These are phyloP conservation scores for Suhomyces yuchorum DNA, from an alignment of 1,139 yeast genomes.

Conservation along the genomic window DNA sequence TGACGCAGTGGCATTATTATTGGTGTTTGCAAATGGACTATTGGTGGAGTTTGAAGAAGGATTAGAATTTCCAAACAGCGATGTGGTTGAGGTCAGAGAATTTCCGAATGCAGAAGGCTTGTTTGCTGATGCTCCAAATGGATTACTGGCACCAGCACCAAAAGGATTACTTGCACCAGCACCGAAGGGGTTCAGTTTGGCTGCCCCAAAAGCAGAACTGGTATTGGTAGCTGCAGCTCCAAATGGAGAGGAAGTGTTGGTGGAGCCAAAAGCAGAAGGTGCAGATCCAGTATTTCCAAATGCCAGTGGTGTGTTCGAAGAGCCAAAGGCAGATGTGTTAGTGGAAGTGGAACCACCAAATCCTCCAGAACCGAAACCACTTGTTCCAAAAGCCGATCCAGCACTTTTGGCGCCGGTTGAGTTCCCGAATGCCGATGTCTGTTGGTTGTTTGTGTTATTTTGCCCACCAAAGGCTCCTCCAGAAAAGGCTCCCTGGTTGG, in stretches of 20 bases:
- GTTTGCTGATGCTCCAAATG: conserved; percentile 5
- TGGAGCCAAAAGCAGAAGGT: conserved; percentile 18
- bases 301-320: not conserved
- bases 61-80: conserved; percentile 1
- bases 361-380: not conserved
- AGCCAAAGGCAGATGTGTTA: conserved; percentile 15
- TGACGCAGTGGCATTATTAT: not conserved
- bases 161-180: conserved; percentile 10
- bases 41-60: not conserved
- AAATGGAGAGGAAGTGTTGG: conserved; percentile 10
- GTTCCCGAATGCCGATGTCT: not conserved
- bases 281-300: not conserved
- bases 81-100: not conserved
- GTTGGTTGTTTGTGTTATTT: not conserved
- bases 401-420: not conserved
- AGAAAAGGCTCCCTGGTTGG: not conserved
- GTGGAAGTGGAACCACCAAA: not conserved
- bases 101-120: conserved; percentile 7
- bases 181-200: conserved; percentile 16
- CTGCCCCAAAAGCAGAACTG: not conserved
- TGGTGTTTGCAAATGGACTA: conserved; percentile 9
- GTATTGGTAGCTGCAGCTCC: conserved; percentile 12
- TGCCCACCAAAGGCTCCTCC: conserved; percentile 6
- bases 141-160: conserved; percentile 11
- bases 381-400: not conserved